These are phyloP conservation scores for Erodium trifolium DNA, from an alignment of 441 rosid genomes.

Conservation along the genomic window DNA sequence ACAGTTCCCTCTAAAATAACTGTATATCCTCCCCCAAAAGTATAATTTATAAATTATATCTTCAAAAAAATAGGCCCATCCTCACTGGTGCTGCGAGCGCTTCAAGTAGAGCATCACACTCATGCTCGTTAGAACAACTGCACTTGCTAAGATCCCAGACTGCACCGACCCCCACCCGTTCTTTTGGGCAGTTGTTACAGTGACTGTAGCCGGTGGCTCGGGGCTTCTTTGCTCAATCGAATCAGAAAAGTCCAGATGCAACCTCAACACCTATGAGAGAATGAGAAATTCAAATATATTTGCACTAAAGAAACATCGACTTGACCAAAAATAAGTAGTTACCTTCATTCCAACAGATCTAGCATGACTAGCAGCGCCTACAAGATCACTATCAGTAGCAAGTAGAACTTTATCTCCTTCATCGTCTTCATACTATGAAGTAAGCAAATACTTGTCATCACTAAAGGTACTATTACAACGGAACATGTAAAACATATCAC, in stretches of 20 bases:
- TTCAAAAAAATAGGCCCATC: not conserved
- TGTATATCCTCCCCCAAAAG: not conserved
- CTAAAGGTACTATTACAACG: constrained; percentile 7
- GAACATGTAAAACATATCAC: not conserved
- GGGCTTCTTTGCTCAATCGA: constrained; percentile 26
- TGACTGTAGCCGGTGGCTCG: constrained; percentile 4
- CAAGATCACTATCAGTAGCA: constrained; percentile 76
- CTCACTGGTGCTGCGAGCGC: constrained; percentile 40
- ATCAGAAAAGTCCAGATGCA: constrained; percentile 59
- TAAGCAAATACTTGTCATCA: not conserved
- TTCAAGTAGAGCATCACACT: constrained; percentile 51
- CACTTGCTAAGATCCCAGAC: constrained; percentile 46
- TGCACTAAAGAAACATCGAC: not conserved
- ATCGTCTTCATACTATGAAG: constrained; percentile 82
- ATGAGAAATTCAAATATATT: not conserved
- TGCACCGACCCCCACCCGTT: constrained; percentile 28
- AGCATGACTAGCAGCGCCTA: constrained; percentile 78
- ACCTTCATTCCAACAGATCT: constrained; percentile 85
- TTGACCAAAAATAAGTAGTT: not conserved
- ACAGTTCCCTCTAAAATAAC: not conserved
- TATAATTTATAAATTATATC: not conserved
- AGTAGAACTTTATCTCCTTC: constrained; percentile 87
- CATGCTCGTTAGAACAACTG: constrained; percentile 52
- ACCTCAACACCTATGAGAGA: constrained; percentile 43
- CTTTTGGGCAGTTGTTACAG: constrained; percentile 20